Evolutionary conservation across 1,139 yeast genomes (phyloP).

Genomic region (Lodderomyces margitis): DNA sequence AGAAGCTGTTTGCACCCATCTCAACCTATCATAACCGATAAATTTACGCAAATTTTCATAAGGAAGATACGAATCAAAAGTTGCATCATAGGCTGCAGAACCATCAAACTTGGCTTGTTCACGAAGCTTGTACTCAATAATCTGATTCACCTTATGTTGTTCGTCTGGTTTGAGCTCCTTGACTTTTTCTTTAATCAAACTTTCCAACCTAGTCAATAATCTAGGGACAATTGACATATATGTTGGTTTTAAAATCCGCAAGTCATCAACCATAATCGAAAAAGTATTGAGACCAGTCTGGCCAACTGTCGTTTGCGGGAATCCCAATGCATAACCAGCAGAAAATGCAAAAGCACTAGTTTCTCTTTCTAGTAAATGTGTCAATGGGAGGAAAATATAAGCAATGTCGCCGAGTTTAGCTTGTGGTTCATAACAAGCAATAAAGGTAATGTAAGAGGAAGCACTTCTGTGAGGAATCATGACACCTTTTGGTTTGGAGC

Average conservation of each 20-base stretch:
- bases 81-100: conserved; percentile 21
- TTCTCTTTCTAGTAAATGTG: conserved; percentile 37
- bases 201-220: conserved; percentile 31
- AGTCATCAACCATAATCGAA: conserved; percentile 25
- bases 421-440: conserved; percentile 17
- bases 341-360: conserved; percentile 31
- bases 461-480: conserved; percentile 52
- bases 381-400: conserved; percentile 32
- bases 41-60: conserved; percentile 23
- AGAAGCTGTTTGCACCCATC: conserved; percentile 30
- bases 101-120: conserved; percentile 28
- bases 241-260: conserved; percentile 29
- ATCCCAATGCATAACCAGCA: conserved; percentile 40
- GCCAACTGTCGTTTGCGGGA: conserved; percentile 32
- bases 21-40: conserved; percentile 30
- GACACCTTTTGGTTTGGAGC: conserved; percentile 64
- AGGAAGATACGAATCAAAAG: conserved; percentile 26
- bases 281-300: conserved; percentile 15
- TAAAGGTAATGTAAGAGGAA: conserved; percentile 41
- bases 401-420: conserved; percentile 19
- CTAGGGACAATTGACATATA: conserved; percentile 37
- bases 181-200: conserved; percentile 38
- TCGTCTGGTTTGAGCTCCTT: conserved; percentile 19
- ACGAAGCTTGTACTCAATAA: conserved; percentile 25
- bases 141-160: conserved; percentile 16